Evolutionary conservation across 192 early-diverging fungal genomes (phyloP).

Genomic region (Coemansia guatemalensis): DNA sequence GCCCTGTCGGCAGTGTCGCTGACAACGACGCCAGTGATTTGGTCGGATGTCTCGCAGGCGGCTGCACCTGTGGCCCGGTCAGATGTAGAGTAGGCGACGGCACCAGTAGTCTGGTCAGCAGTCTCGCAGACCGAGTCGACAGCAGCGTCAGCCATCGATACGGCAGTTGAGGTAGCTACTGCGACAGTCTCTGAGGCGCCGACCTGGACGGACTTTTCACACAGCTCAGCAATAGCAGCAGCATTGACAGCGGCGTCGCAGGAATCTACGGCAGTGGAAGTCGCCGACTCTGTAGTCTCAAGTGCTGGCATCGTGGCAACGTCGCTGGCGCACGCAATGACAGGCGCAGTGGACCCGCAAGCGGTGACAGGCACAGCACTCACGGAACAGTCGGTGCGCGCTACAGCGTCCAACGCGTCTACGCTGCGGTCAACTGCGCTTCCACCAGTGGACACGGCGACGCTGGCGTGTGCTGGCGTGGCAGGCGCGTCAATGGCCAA

Average conservation of each 20-base stretch:
- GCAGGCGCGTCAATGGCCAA: conserved; percentile 16
- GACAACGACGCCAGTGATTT: background rate
- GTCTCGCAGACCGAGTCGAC: background rate
- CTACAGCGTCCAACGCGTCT: background rate
- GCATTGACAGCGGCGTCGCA: background rate
- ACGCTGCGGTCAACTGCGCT: background rate
- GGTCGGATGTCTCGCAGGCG: no score
- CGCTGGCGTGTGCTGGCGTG: background rate
- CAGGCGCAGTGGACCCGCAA: background rate
- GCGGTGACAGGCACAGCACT: background rate
- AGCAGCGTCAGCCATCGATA: background rate
- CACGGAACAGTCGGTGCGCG: background rate
- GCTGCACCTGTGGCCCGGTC: background rate
- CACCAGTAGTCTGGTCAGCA: background rate
- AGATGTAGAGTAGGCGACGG: background rate
- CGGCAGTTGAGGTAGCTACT: background rate
- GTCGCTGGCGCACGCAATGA: background rate
- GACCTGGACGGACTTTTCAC: background rate
- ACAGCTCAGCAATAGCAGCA: background rate
- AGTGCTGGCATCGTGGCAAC: background rate
- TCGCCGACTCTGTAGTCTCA: background rate
- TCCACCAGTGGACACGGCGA: background rate
- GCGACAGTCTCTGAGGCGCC: conserved; percentile 2
- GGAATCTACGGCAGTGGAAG: background rate
- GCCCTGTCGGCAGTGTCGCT: background rate